Evolutionary conservation across 2,329 filamentous ascomycete species (phyloP).

Genomic region (Emydomyces testavorans): DNA sequence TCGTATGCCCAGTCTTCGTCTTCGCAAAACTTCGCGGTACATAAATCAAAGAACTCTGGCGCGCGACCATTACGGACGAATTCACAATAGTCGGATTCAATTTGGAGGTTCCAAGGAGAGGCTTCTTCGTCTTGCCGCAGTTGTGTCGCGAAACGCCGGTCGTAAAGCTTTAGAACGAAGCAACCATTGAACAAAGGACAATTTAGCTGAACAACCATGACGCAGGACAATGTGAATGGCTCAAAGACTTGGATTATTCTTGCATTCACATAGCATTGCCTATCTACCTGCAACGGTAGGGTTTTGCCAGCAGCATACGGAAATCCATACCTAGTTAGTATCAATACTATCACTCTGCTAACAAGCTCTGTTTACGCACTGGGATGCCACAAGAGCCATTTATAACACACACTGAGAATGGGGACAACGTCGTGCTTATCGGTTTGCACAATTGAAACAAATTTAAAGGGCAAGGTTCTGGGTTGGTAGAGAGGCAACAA

Average conservation of each 20-base stretch:
- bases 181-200: conserved; percentile 10
- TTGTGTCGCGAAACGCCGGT: conserved; percentile 17
- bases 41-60: conserved; percentile 9
- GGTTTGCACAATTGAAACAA: not conserved
- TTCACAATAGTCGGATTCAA: conserved; percentile 15
- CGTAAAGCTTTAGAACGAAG: conserved; percentile 18
- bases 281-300: not conserved
- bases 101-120: conserved; percentile 13
- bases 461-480: no score
- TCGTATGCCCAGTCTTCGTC: conserved; percentile 12
- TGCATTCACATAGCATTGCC: not conserved
- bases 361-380: not conserved
- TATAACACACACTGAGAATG: not conserved
- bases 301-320: no score
- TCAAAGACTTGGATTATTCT: conserved; percentile 14
- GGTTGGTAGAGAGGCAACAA: not conserved
- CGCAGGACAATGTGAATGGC: conserved; percentile 16
- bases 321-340: not conserved
- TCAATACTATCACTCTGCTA: not conserved
- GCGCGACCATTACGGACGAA: conserved; percentile 16
- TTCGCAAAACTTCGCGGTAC: no score
- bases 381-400: not conserved
- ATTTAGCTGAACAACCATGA: conserved; percentile 14
- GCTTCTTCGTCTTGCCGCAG: conserved; percentile 13
- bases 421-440: not conserved